Base-by-base conservation (phyloP, 2,329 filamentous ascomycete species). In the Elsinoe fawcettii region DNA sequence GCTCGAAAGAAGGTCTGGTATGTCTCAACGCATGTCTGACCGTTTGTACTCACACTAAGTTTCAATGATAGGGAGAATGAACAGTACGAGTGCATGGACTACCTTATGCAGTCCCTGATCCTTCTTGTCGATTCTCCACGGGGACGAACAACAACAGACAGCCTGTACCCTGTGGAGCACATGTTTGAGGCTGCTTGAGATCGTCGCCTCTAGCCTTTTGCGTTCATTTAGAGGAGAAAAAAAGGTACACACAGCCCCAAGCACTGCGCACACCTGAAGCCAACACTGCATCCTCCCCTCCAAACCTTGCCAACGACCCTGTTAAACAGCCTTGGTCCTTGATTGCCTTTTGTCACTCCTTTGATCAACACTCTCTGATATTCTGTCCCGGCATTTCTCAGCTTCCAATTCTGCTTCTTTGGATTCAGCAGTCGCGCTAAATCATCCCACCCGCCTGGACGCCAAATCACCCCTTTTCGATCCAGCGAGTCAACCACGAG, bases 211-310 rank as follows among this genome's bases (percentile, higher is more conserved):
- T 46, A 46, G 41, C 20, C 41, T 25, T 46, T 46, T 46, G 41
- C 20, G 41, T 25, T 46, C 41, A 23, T 23, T 25, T 12, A 6
- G 20, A 18, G 41, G 20, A 30, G 9, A 30, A 30, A 30, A 16
- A 27, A 16, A 53, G 49, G 49, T 53, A 53, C 49, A 53, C 49
- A 36, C 49, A 36, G 30, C 49, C 49, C 34, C 34, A 5, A 37
- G 34, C 34, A 6, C 49, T 30, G 37, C 18, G 41, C 18, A 44
- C 41, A 20, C 16, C 16, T 14, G 23, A 14, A 27, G 12, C 27
- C 8, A 6, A 18, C 32, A 14, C 30, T 37, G 32, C 49, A 39
- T 53, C 49, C 49, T 53, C n/a, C 49, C 22, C 30, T 53, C 32
- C 49, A 53, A 27, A 46, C 16, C 49, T 53, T 39, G 30, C 32